Evolutionary conservation across 2,329 filamentous ascomycete genomes (phyloP).

Genomic region (Beauveria sp.): DNA sequence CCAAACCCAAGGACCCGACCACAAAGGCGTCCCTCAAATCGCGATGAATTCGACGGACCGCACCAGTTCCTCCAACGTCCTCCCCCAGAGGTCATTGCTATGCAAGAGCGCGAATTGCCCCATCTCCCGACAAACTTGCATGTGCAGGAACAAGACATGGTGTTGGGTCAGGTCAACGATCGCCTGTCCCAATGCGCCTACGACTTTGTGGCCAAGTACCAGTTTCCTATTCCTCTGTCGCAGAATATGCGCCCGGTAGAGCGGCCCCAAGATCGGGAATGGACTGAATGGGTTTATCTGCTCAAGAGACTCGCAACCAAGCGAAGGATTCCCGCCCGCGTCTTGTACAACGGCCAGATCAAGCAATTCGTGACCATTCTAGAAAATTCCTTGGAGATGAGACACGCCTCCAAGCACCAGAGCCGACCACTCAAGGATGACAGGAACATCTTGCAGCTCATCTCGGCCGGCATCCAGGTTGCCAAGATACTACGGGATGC

Average conservation of each 20-base stretch:
- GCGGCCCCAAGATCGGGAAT: conserved; percentile 69
- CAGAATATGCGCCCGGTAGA: conserved; percentile 73
- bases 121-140: conserved; percentile 76
- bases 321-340: conserved; percentile 72
- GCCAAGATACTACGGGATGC: conserved; percentile 82
- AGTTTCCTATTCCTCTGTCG: conserved; percentile 79
- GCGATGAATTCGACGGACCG: conserved; percentile 84
- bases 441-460: conserved; percentile 78
- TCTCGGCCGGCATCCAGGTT: conserved; percentile 80
- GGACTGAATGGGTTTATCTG: conserved; percentile 88
- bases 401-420: conserved; percentile 76
- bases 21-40: conserved; percentile 67
- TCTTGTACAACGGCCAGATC: conserved; percentile 83
- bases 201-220: conserved; percentile 86
- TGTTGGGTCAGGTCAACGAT: conserved; percentile 75
- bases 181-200: conserved; percentile 77
- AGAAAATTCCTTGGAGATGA: conserved; percentile 83
- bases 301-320: conserved; percentile 81
- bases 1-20: conserved; percentile 39
- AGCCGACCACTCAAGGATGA: conserved; percentile 80
- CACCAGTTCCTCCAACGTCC: conserved; percentile 74
- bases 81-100: conserved; percentile 60
- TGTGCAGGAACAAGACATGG: conserved; percentile 76
- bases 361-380: conserved; percentile 84
- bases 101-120: conserved; percentile 73